phyloP scores from a whole-genome alignment of 1,284 basidiomycete genomes.

The Trichosporon faecale region DNA sequence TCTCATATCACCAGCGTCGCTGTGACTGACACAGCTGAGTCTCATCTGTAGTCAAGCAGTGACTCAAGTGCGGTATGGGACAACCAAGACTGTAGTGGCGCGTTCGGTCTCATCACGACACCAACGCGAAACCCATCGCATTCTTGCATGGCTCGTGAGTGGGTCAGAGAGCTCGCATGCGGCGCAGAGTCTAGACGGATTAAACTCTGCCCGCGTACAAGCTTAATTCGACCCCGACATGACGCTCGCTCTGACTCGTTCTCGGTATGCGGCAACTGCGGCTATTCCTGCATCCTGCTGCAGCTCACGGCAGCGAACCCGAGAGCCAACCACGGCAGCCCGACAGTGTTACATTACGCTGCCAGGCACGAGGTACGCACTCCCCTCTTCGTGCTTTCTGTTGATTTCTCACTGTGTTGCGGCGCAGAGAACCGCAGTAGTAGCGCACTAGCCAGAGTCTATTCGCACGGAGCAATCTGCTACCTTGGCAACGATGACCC shows the following conservation, averaged over 20 bases:
- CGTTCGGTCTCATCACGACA: background rate
- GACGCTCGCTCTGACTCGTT: background rate
- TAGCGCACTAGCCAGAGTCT: background rate
- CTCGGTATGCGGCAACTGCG: background rate
- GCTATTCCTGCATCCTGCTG: no score
- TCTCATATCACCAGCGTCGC: background rate
- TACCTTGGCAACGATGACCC: background rate
- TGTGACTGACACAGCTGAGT: background rate
- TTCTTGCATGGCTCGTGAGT: no score
- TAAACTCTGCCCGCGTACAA: conserved; percentile 1
- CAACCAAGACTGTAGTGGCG: background rate
- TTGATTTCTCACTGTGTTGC: background rate
- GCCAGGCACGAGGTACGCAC: conserved; percentile 3
- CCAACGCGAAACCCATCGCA: background rate
- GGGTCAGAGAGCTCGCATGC: no score
- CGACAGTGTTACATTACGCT: background rate
- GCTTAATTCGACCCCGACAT: background rate
- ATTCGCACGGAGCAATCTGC: background rate
- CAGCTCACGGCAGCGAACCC: no score
- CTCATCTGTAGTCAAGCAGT: background rate
- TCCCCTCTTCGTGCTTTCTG: background rate
- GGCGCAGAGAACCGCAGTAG: background rate
- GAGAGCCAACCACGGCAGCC: no score
- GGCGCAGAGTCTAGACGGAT: background rate
- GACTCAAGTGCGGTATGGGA: background rate